phyloP scores from a whole-genome alignment of 805 yeast species.

The Yarrowia sp. region DNA sequence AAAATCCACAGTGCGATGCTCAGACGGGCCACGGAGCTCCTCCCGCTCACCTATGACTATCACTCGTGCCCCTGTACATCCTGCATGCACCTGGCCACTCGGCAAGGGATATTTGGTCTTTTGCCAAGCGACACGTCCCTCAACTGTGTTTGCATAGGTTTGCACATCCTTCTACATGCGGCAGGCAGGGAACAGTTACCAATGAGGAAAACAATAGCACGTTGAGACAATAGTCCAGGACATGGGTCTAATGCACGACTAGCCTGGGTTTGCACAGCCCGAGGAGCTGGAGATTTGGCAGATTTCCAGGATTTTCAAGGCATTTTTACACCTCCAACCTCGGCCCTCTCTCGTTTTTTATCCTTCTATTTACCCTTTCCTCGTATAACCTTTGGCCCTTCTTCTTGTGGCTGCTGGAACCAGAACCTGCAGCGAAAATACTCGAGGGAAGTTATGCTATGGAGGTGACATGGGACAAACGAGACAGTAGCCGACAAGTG shows the following conservation, averaged over 20 bases:
- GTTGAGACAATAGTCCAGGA: not conserved
- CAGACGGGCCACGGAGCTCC: not conserved
- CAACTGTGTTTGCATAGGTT: not conserved
- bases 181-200: not conserved
- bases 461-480: not conserved
- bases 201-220: not conserved
- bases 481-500: not conserved
- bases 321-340: not conserved
- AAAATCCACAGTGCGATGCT: not conserved
- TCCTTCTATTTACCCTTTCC: not conserved
- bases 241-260: not conserved
- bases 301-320: no score
- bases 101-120: not conserved
- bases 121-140: not conserved
- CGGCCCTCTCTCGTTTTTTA: not conserved
- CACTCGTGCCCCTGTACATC: not conserved
- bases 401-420: constrained; percentile 1
- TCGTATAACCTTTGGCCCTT: not conserved
- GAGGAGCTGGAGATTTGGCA: no score
- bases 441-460: not conserved
- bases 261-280: no score
- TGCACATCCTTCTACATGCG: constrained; percentile 9
- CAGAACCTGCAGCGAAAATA: constrained; percentile 5
- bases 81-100: not conserved
- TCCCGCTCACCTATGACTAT: not conserved